Evolutionary conservation across 2,329 filamentous ascomycete genomes (phyloP).

Genomic region (Plectosphaerella sp.): DNA sequence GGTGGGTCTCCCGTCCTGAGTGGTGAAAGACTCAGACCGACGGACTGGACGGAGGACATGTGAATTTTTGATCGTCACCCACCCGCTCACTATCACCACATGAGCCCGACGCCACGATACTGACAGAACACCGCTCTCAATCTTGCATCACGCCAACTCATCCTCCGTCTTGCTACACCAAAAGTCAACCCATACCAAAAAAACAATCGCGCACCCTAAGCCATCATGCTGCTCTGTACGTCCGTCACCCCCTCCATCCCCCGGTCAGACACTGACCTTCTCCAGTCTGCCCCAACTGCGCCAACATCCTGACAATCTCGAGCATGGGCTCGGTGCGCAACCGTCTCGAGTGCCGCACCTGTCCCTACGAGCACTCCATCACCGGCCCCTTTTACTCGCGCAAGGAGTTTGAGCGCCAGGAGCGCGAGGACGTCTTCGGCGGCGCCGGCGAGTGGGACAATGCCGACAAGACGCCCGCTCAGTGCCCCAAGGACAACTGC

Average conservation of each 20-base stretch:
- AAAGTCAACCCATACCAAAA: too few species aligned
- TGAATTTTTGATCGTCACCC: not conserved
- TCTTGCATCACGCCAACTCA: too few species aligned
- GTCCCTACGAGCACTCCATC: constrained; percentile 86
- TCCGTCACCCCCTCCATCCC: not conserved
- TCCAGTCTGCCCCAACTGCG: constrained; percentile 76
- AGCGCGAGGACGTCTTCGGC: constrained; percentile 85
- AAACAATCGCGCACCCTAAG: too few species aligned
- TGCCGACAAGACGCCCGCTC: constrained; percentile 75
- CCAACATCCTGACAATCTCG: constrained; percentile 77
- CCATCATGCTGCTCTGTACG: constrained; percentile 70
- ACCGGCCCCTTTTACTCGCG: constrained; percentile 75
- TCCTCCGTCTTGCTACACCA: too few species aligned
- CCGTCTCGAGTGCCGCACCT: constrained; percentile 91
- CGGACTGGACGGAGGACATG: constrained; percentile 6
- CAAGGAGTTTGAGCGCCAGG: constrained; percentile 79
- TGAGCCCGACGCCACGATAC: too few species aligned
- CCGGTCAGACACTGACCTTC: constrained; percentile 7
- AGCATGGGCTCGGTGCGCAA: constrained; percentile 57
- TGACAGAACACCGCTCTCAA: too few species aligned
- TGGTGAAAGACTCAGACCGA: too few species aligned
- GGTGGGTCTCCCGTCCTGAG: not conserved
- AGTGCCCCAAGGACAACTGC: constrained; percentile 80
- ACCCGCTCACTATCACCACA: not conserved
- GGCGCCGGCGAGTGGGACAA: constrained; percentile 87